Base-by-base conservation (phyloP, 805 yeast species). In the Osmozyma mogii region DNA sequence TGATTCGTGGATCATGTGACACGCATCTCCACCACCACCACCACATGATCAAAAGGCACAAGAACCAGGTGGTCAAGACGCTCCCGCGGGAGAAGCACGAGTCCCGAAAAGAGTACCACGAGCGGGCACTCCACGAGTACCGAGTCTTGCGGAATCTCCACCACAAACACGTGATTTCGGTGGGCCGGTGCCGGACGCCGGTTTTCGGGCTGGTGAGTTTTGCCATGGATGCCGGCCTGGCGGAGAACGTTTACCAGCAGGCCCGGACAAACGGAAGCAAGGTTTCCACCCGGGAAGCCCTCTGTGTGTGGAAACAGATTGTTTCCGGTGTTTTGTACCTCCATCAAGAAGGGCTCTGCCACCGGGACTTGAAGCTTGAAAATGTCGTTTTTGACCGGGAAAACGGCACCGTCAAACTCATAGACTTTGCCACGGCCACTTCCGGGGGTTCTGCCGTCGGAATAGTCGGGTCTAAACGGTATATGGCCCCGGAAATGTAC, bases 311-410 rank as follows among this genome's bases (percentile, higher is more conserved):
- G 61, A 55, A 52, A 31, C 77, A 72, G 43, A 31, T 68, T 3
- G 44, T 59, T 11, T 17, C 24, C 3, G 75, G 63, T 0, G 40
- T 72, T 4, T 11, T 25, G 2, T 61, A 57, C 41, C 35, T 72
- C 24, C 77, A 72, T 36, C 19, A 16, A 7, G 27, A 31, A 2
- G 47, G 49, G 15, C 38, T 68, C 10, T 61, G 68, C 35, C 78
- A 72, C 43, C 51, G 77, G 23, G 78, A 72, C 47, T 42, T 72
- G 30, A 72, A 72, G 45, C 50, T 65, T 15, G 70, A 60, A 16
- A 72, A 72, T 36, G 39, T 70, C 27, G 57, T 70, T 19, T 28
- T 70, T 13, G 54, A 44, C 25, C 14, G 29, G 10, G 18, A 12
- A 1, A 25, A 36, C 10, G 58, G 58, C 0, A 27, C 32, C 2